Percentiles rank a stretch among this genome's conserved stretches.
These are phyloP conservation scores for Hyaloscypha finlandica DNA, from an alignment of 495 filamentous ascomycete species.

Conservation along the genomic window DNA sequence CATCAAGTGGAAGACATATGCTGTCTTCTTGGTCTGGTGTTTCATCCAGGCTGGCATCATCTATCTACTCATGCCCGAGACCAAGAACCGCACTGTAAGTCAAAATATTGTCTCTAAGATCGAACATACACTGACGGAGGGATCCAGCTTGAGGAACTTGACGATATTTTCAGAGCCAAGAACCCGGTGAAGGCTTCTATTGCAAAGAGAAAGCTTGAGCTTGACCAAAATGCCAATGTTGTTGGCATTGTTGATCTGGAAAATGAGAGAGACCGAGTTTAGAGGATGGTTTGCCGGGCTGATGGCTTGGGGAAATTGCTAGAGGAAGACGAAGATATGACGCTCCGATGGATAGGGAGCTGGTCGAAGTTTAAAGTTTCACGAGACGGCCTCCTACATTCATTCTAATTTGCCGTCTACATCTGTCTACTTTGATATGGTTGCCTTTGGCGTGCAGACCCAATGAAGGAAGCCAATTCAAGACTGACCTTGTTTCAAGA, in stretches of 20 bases:
- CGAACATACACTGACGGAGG: neutral
- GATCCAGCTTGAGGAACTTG: constrained; percentile 61
- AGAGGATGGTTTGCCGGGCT: too few relatives aligned
- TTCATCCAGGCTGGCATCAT: constrained; percentile 23
- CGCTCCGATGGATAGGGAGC: neutral
- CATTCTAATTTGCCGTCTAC: neutral
- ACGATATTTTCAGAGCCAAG: constrained; percentile 59
- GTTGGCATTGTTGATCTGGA: constrained; percentile 29
- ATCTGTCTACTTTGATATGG: neutral
- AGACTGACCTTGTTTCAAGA: too few relatives aligned
- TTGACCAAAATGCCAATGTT: constrained; percentile 31
- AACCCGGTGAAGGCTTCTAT: constrained; percentile 57
- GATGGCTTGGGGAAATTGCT: neutral
- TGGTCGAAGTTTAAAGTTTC: neutral
- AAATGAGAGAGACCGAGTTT: neutral
- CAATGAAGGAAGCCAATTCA: too few relatives aligned
- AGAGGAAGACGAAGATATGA: neutral
- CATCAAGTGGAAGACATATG: constrained; percentile 43
- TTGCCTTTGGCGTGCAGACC: too few relatives aligned
- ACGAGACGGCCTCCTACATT: neutral
- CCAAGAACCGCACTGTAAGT: constrained; percentile 34
- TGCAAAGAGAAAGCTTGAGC: constrained; percentile 46
- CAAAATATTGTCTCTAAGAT: neutral
- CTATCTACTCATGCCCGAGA: constrained; percentile 32
- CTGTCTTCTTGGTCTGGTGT: constrained; percentile 35